Evolutionary conservation across 495 filamentous ascomycete species (phyloP).

Genomic region (Neurospora sp.): DNA sequence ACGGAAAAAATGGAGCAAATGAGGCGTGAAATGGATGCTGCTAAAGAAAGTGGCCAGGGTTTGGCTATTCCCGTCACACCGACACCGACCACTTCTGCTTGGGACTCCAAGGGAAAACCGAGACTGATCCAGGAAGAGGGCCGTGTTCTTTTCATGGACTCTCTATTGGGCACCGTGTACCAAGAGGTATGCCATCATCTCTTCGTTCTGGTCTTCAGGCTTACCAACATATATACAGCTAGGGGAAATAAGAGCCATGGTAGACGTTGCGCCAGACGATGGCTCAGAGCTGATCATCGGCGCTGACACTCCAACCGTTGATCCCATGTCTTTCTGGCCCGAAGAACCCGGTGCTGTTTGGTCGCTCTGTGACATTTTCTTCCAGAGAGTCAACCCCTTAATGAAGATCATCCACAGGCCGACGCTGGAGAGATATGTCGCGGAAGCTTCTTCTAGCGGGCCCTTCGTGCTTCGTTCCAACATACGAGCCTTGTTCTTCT

Average conservation of each 20-base stretch:
- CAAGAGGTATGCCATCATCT: conserved; percentile 27
- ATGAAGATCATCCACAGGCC: conserved; percentile 63
- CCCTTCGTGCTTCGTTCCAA: conserved; percentile 34
- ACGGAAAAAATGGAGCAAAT: background rate
- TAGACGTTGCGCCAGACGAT: conserved; percentile 32
- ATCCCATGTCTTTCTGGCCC: conserved; percentile 46
- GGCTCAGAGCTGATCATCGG: conserved; percentile 29
- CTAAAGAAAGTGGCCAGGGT: background rate
- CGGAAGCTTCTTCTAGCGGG: conserved; percentile 29
- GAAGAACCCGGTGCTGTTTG: conserved; percentile 51
- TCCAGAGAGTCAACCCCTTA: conserved; percentile 58
- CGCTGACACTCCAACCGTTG: conserved; percentile 15
- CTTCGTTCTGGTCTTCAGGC: background rate
- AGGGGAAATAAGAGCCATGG: conserved; percentile 36
- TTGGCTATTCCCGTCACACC: background rate
- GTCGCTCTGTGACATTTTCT: conserved; percentile 58
- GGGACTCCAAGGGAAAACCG: conserved; percentile 27
- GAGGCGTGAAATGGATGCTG: background rate
- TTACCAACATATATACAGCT: conserved; percentile 17
- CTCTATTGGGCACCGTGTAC: conserved; percentile 30
- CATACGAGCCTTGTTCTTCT: conserved; percentile 41
- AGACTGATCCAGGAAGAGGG: conserved; percentile 34
- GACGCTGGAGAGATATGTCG: conserved; percentile 43
- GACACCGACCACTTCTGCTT: background rate
- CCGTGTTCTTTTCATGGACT: conserved; percentile 36